Base-by-base conservation (phyloP, 1,284 basidiomycete genomes). In the Melampsora americana region DNA sequence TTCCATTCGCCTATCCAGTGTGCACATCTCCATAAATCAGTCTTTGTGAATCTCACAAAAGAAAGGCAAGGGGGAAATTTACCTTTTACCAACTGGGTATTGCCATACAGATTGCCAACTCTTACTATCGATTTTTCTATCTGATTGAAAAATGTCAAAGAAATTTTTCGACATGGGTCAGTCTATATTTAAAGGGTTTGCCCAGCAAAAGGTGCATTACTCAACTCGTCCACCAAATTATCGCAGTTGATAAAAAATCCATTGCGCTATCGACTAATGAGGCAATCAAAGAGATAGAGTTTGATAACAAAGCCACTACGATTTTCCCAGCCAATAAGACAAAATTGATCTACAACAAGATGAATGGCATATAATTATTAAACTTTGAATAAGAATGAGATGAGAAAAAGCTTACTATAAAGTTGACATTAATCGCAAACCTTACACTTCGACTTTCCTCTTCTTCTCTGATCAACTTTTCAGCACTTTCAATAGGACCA, bases 241-340 rank as follows among this genome's bases (percentile, higher is more conserved):
- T 81, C 48, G 73, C 46, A 30, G 86, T 87, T 20, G 84, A 85
- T 0, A 88, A 79, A 23, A 87, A 82, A 71, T 88, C 87, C 77
- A 88, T 84, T 0, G 84, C 85, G 23, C 85, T 85, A 80, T 87
- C 87, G 70, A 87, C 85, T 16, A 86, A 81, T 0, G 84, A 85
- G 7, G 87, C 87, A 32, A 86, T 83, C 66, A 88, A 84, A 28
- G 86, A 87, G 74, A 88, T 85, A 7, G 86, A 87, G 59, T 85
- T 84, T 32, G 86, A 86, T 50, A 86, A 84, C 28, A 85, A 81
- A 18, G 87, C 85, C 0, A 86, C 86, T 0, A 85, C 79, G 16
- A 83, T 84, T 79, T 87, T 87, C 4, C 84, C 84, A 1, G 79
- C 83, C 5, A 87, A 83, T 3, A 87, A 83, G 39, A 72, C 26